These are phyloP conservation scores for Neoboletus subvelutipes DNA, from an alignment of 768 basidiomycete species.

Conservation along the genomic window DNA sequence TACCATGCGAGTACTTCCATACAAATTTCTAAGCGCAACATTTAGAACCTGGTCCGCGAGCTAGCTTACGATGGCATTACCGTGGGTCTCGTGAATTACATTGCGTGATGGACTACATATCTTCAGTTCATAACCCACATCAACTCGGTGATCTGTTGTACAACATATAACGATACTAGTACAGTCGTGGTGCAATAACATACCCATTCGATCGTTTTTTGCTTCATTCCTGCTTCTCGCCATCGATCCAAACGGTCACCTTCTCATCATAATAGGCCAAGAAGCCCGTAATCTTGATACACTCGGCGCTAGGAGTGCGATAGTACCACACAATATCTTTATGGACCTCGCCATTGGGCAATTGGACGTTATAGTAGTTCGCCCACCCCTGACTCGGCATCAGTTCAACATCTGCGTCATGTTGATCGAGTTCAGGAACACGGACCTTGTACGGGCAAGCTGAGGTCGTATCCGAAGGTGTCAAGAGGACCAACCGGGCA, in stretches of 20 bases:
- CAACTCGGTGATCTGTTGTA: neutral
- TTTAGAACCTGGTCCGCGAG: slow-evolving; percentile 16
- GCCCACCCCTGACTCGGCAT: slow-evolving; percentile 49
- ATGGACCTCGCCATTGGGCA: slow-evolving; percentile 42
- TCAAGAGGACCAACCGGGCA: slow-evolving; percentile 49
- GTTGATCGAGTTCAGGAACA: neutral
- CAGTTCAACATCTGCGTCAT: neutral
- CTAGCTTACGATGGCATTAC: slow-evolving; percentile 16
- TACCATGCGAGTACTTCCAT: neutral
- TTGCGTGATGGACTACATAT: neutral
- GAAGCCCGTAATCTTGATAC: slow-evolving; percentile 48
- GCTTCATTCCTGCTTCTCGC: slow-evolving; percentile 45
- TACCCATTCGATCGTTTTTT: neutral
- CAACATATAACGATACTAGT: neutral
- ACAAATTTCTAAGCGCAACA: neutral
- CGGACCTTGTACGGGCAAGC: slow-evolving; percentile 66
- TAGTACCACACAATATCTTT: slow-evolving; percentile 67
- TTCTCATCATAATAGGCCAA: slow-evolving; percentile 67
- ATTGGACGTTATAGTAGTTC: slow-evolving; percentile 52
- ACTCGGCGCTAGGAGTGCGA: slow-evolving; percentile 50
- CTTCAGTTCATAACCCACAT: neutral
- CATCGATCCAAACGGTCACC: slow-evolving; percentile 65
- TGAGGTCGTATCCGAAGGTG: slow-evolving; percentile 44
- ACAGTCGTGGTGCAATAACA: neutral
- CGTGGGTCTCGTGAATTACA: slow-evolving; percentile 4